Percentiles rank a stretch among this genome's conserved stretches.
These are phyloP conservation scores for Aspergillus cejpii DNA, from an alignment of 2,329 filamentous ascomycete genomes.

Conservation along the genomic window DNA sequence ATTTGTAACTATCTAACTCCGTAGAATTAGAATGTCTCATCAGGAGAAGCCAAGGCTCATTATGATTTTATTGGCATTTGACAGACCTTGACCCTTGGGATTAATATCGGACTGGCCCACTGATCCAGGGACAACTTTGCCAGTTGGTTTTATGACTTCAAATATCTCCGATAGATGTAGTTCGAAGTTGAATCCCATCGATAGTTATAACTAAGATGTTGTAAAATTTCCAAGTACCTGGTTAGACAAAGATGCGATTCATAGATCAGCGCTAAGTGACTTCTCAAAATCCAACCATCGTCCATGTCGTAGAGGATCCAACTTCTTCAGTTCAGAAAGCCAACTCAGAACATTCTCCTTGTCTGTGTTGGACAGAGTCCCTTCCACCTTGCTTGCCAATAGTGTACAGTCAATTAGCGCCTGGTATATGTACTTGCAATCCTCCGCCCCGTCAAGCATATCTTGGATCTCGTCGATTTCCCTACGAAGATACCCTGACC, in stretches of 20 bases:
- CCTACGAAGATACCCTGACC: slow-evolving; percentile 57
- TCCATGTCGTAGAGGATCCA: slow-evolving; percentile 68
- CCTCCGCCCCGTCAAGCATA: slow-evolving; percentile 58
- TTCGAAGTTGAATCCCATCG: no score
- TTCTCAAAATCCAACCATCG: slow-evolving; percentile 67
- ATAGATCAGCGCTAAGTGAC: slow-evolving; percentile 26
- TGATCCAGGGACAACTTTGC: neutral
- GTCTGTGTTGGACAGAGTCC: slow-evolving; percentile 42
- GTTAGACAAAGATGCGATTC: neutral
- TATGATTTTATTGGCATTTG: slow-evolving; percentile 4
- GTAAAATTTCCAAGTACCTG: neutral
- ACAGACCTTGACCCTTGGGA: slow-evolving; percentile 5
- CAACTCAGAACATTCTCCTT: slow-evolving; percentile 48
- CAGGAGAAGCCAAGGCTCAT: neutral
- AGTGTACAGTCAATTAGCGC: slow-evolving; percentile 69
- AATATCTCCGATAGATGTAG: no score
- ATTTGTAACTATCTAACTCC: neutral
- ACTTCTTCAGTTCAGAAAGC: slow-evolving; percentile 58
- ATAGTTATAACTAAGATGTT: no score
- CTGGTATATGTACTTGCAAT: slow-evolving; percentile 86
- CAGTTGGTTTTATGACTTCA: neutral
- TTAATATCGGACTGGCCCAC: neutral
- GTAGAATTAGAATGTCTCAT: neutral
- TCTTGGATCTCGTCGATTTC: slow-evolving; percentile 71
- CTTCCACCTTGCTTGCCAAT: slow-evolving; percentile 47